These are phyloP conservation scores for Neocatenulostroma microsporum DNA, from an alignment of 2,329 filamentous ascomycete species.

Conservation along the genomic window DNA sequence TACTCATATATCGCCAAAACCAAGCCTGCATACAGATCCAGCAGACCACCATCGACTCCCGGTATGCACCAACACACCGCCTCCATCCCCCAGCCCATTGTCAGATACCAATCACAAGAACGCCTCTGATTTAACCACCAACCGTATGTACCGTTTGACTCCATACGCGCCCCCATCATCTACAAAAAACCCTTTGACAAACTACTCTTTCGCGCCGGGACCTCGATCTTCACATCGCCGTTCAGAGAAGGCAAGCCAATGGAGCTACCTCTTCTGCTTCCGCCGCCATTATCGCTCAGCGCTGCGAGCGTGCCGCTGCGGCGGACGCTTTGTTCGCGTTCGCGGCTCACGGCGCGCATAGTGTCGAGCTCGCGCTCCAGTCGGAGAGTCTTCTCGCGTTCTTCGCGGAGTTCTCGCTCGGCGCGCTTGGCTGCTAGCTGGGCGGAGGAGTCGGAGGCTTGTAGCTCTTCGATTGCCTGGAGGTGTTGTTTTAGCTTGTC, in stretches of 20 bases:
- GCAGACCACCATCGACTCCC: background rate
- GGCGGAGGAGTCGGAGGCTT: constrained; percentile 72
- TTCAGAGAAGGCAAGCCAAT: constrained; percentile 32
- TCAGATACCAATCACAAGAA: constrained; percentile 11
- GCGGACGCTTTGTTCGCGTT: constrained; percentile 41
- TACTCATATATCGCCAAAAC: constrained; percentile 4
- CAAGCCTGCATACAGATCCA: background rate
- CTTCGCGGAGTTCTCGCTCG: constrained; percentile 83
- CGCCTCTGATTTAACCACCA: constrained; percentile 11
- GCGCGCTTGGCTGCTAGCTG: constrained; percentile 77
- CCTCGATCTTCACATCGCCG: constrained; percentile 30
- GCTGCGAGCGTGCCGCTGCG: constrained; percentile 25
- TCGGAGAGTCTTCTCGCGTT: constrained; percentile 69
- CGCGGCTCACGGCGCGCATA: constrained; percentile 64
- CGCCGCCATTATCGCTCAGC: constrained; percentile 38
- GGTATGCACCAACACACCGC: background rate
- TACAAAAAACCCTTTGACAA: constrained; percentile 46
- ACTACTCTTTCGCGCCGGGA: constrained; percentile 36
- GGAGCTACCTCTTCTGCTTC: constrained; percentile 37
- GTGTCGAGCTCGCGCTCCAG: constrained; percentile 85
- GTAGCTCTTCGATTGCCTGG: constrained; percentile 85
- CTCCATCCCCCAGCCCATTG: background rate
- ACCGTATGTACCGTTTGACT: constrained; percentile 2
- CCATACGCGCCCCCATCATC: constrained; percentile 15
- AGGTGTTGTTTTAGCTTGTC: constrained; percentile 89